phyloP scores from a whole-genome alignment of 1,284 basidiomycete genomes.

The Marasmius sp. region DNA sequence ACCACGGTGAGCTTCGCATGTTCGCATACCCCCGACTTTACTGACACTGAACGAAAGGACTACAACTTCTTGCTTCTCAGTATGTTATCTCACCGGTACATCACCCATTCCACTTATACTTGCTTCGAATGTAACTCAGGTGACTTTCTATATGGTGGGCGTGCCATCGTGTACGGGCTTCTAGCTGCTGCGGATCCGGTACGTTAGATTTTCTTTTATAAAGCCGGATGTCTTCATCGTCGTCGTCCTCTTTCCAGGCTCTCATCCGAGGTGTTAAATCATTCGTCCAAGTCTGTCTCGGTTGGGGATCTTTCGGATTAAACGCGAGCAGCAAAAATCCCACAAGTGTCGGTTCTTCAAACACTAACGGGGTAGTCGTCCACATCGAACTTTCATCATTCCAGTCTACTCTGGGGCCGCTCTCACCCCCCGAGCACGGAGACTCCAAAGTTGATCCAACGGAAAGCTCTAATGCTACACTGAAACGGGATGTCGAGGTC shows the following conservation, averaged over 20 bases:
- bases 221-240: background rate
- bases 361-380: background rate
- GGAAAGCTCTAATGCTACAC: background rate
- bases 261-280: slow-evolving; percentile 7
- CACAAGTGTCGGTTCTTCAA: background rate
- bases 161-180: slow-evolving; percentile 22
- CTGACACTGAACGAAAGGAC: background rate
- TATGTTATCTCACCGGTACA: background rate
- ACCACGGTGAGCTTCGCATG: slow-evolving; percentile 4
- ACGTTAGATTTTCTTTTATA: background rate
- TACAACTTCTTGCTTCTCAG: slow-evolving; percentile 13
- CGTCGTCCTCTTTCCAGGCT: background rate
- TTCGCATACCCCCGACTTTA: background rate
- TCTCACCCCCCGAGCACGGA: background rate
- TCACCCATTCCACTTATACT: slow-evolving; percentile 3
- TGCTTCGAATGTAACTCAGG: background rate
- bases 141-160: slow-evolving; percentile 22
- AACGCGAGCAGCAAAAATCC: background rate
- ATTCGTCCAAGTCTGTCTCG: background rate
- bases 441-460: background rate
- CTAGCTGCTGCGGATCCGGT: slow-evolving; percentile 25
- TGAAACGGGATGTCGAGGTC: background rate
- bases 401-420: background rate
- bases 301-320: background rate
- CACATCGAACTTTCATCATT: background rate